Evolutionary conservation across 768 basidiomycete genomes (phyloP), one percentile per base, ranked within the genome.

Genomic region (Leccinum imitatum): DNA sequence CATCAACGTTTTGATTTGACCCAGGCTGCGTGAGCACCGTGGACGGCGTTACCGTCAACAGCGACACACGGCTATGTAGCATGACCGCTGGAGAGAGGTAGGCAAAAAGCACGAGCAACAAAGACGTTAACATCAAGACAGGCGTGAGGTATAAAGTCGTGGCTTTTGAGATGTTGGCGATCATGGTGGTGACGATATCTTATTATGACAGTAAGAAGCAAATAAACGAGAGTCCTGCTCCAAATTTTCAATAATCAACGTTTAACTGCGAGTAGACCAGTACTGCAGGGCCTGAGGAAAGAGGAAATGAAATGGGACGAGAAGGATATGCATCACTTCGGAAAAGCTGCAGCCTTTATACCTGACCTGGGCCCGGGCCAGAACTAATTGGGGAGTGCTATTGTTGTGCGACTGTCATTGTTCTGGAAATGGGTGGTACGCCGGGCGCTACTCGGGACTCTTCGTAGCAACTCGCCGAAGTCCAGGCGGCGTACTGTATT

Each of bases 111-210:
- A 84, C 77, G 46, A 93, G 83, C 35, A 92, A 65, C 53, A 88
- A 75, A 10, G 89, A 82, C 5, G 89, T 84, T 47, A 91, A 75
- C 61, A 84, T 80, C 53, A 92, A 75, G 5, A 89, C 23, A 23
- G 89, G 87, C 2, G 89, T 80, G 54, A 92, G 79, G 68, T 87
- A 90, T 55, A 89, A 77, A 56, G 82, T 85, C 64, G 84, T 76
- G 57, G 82, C 81, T 79, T 86, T 90, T 14, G 89, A 87, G 46
- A 90, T 79, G 64, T 83, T 82, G 61, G 84, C 76, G 67, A 92
- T 85, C 91, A 91, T 93, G 51, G 37, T 54, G 13, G 30, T 19
- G 30, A 50, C 9, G 47, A 58, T 19, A 37, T 53, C 60, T 37
- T 58, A 50, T 39, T 54, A 50, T 39, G 50, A 17, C 2, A 3